These are phyloP conservation scores for Schizopora paradoxa DNA, from an alignment of 1,284 basidiomycete genomes.

Conservation along the genomic window DNA sequence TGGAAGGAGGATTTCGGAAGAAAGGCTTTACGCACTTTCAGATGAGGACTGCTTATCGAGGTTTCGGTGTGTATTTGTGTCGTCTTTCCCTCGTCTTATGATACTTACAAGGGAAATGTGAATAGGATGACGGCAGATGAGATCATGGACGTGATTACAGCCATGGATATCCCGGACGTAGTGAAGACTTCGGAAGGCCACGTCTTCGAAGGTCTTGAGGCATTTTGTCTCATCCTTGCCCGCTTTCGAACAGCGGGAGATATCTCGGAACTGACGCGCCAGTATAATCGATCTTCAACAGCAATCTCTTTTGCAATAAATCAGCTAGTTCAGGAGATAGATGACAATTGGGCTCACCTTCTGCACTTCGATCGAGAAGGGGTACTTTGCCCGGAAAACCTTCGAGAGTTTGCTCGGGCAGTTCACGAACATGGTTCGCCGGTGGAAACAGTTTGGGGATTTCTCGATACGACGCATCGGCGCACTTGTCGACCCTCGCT, in stretches of 20 bases:
- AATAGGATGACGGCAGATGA: not conserved
- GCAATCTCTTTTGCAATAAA: slow-evolving; percentile 22
- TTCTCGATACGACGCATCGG: slow-evolving; percentile 27
- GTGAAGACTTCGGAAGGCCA: not conserved
- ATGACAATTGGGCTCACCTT: slow-evolving; percentile 23
- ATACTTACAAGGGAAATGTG: not conserved
- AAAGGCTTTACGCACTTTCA: not conserved
- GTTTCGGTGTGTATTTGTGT: not conserved
- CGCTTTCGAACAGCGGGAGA: slow-evolving; percentile 15
- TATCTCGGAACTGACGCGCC: slow-evolving; percentile 4
- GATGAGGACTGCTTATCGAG: not conserved
- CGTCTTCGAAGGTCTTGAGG: slow-evolving; percentile 9
- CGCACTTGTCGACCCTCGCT: slow-evolving; percentile 19
- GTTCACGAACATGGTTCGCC: slow-evolving; percentile 21
- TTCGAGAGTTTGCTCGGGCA: slow-evolving; percentile 20
- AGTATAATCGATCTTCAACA: slow-evolving; percentile 15
- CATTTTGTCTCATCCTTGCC: slow-evolving; percentile 11
- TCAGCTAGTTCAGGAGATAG: slow-evolving; percentile 16
- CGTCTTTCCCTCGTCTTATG: not conserved
- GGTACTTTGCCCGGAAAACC: slow-evolving; percentile 14
- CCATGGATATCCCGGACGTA: not conserved
- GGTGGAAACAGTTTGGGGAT: slow-evolving; percentile 18
- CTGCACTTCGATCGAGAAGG: slow-evolving; percentile 20
- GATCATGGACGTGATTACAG: not conserved
- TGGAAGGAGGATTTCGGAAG: not conserved